phyloP scores from a whole-genome alignment of 2,329 filamentous ascomycete species.

The Fusarium kyushuense region DNA sequence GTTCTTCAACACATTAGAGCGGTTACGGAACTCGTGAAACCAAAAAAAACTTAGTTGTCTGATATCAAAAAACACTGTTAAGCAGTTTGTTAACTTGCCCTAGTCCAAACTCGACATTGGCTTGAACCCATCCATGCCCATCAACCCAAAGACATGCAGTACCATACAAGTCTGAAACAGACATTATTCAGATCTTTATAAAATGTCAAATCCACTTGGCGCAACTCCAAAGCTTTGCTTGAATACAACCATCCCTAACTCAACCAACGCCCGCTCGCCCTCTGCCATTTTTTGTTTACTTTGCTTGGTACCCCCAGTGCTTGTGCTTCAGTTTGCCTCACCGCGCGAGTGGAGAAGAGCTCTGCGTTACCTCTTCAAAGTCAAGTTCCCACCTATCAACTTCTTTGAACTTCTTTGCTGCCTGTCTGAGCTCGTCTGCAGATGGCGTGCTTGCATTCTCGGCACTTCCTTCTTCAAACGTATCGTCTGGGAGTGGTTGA shows the following conservation, averaged over 20 bases:
- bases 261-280: constrained; percentile 29
- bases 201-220: constrained; percentile 16
- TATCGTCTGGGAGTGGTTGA: constrained; percentile 60
- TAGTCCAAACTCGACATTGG: constrained; percentile 4
- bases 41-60: constrained; percentile 35
- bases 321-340: constrained; percentile 46
- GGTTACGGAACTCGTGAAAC: constrained; percentile 13
- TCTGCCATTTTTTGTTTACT: background rate
- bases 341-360: constrained; percentile 65
- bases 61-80: constrained; percentile 36
- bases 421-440: constrained; percentile 68
- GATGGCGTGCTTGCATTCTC: constrained; percentile 55
- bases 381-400: constrained; percentile 77
- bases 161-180: constrained; percentile 32
- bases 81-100: constrained; percentile 12
- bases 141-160: constrained; percentile 20
- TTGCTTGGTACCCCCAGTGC: constrained; percentile 1
- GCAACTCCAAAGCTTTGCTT: constrained; percentile 34
- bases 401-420: constrained; percentile 73
- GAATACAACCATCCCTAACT: constrained; percentile 15
- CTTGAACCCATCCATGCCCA: background rate
- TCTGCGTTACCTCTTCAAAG: constrained; percentile 72
- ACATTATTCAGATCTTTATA: constrained; percentile 40
- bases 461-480: constrained; percentile 52
- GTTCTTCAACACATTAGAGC: constrained; percentile 5